phyloP scores from a whole-genome alignment of 371 early-diverging fungal genomes.

The Chytridium lagenaria region DNA sequence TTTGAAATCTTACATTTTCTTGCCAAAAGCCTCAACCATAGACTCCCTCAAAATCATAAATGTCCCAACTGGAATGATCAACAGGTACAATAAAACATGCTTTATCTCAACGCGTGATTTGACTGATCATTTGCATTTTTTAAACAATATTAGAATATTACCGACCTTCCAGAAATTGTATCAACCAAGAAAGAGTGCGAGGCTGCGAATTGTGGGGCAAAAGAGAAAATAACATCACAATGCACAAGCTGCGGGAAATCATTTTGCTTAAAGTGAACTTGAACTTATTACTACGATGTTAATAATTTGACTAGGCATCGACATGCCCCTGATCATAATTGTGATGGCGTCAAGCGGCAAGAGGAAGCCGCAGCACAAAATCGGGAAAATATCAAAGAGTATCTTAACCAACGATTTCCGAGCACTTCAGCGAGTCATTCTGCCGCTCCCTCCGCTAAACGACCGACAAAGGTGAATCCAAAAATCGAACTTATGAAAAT shows the following conservation, averaged over 20 bases:
- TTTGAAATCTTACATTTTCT: neutral
- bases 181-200: slow-evolving; percentile 11
- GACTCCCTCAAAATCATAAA: slow-evolving; percentile 7
- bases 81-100: neutral
- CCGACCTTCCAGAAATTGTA: neutral
- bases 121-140: neutral
- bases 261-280: slow-evolving; percentile 2
- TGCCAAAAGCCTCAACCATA: neutral
- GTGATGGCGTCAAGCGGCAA: neutral
- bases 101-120: neutral
- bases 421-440: neutral
- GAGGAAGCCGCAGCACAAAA: neutral
- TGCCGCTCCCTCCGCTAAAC: neutral
- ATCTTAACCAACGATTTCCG: slow-evolving; percentile 5
- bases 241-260: neutral
- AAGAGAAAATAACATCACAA: neutral
- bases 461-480: neutral
- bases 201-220: slow-evolving; percentile 8
- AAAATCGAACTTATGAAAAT: slow-evolving; percentile 17
- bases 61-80: slow-evolving; percentile 7
- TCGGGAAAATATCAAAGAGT: slow-evolving; percentile 2
- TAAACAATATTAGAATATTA: slow-evolving; percentile 5
- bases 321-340: slow-evolving; percentile 9
- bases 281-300: neutral
- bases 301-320: slow-evolving; percentile 3